Evolutionary conservation across 805 yeast genomes (phyloP), one percentile per base, ranked within the genome.

Genomic region (Pichia pseudocactophila): DNA sequence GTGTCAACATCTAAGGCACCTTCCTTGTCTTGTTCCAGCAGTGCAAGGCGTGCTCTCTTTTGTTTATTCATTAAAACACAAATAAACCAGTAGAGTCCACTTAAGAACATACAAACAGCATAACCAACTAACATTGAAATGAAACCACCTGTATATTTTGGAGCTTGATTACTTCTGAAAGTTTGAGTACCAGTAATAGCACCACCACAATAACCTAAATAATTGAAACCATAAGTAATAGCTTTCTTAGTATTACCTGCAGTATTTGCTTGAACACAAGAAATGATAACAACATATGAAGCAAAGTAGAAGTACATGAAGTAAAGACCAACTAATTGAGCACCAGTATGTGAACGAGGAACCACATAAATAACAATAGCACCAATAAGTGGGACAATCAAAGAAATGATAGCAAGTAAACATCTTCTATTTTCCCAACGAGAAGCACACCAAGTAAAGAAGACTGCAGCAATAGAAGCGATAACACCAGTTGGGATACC

Each of bases 171-270:
- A 2, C 65, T 51, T 43, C 64, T 63, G 57, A 69, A 70, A n/a
- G 71, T 57, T 46, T 70, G 74, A 1, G 76, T 67, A n/a, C 74
- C 76, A 27, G 68, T 63, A 37, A 71, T 56, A 31, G 68, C 63
- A 30, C 70, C 73, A 42, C 69, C 58, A 22, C 70, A 63, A 33
- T 38, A 38, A 13, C 66, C 69, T n/a, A 41, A 28, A 73, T 77
- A 73, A 7, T 78, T 74, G 20, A 69, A 51, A 9, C 73, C 76
- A 50, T 71, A 71, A 35, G 80, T 56, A 26, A 70, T 66, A 22
- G 41, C 3, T 17, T 76, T 57, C 51, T 77, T 78, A 3, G 80
- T 74, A 37, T 74, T 71, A 4, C 83, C 83, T 1, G 83, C 77
- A 8, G 81, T 74, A 51, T 77, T 78, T 38, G 80, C 47, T 37